Evolutionary conservation across 176 grass and related monocot genomes (phyloP).

Genomic region (Phoenix dactylifera): DNA sequence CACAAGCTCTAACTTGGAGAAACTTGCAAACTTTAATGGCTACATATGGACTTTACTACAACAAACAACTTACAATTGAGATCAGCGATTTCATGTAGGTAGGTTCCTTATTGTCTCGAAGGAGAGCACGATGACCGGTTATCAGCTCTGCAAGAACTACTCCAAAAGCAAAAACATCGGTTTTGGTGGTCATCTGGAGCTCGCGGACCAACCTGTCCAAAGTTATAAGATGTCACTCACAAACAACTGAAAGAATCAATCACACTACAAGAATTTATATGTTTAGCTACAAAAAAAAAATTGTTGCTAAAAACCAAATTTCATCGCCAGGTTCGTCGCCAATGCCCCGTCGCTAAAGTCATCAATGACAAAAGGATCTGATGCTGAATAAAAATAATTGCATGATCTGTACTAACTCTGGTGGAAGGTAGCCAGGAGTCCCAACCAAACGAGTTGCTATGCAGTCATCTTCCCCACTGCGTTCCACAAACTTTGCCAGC

Average conservation of each 20-base stretch:
- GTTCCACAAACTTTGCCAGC: slow-evolving; percentile 52
- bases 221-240: background rate
- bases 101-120: slow-evolving; percentile 43
- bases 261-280: too few relatives aligned
- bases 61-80: slow-evolving; percentile 35
- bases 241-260: too few relatives aligned
- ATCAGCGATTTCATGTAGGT: slow-evolving; percentile 44
- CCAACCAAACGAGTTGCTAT: slow-evolving; percentile 59
- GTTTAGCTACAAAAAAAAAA: too few relatives aligned
- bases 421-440: slow-evolving; percentile 67
- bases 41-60: background rate
- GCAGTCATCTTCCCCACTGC: slow-evolving; percentile 34
- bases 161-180: slow-evolving; percentile 62
- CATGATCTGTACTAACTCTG: slow-evolving; percentile 37
- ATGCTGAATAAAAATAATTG: background rate
- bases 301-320: too few relatives aligned
- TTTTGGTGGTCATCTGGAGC: slow-evolving; percentile 64
- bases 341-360: too few relatives aligned
- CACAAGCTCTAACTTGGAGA: too few relatives aligned
- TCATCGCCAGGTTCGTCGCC: too few relatives aligned
- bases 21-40: too few relatives aligned
- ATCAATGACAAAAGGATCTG: too few relatives aligned
- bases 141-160: slow-evolving; percentile 61
- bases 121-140: slow-evolving; percentile 44
- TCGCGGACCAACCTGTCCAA: slow-evolving; percentile 42